Base-by-base conservation (phyloP, 2,329 filamentous ascomycete genomes). In the Beauveria varroae region DNA sequence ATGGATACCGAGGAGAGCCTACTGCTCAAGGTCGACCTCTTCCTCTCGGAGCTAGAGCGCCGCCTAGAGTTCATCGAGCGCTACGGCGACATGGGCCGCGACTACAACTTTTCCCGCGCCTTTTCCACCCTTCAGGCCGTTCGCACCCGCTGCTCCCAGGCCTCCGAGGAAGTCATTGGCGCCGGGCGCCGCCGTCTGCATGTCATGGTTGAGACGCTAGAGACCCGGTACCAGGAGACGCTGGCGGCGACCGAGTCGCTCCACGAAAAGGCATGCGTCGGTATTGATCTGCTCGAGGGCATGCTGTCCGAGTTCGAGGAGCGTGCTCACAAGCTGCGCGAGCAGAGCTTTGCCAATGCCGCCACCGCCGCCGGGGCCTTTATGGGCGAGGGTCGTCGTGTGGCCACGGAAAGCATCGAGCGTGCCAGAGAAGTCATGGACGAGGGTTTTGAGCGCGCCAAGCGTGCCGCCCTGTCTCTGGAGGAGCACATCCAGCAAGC, bases 191-290 rank as follows among this genome's bases (percentile, higher is more conserved):
- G 91, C 65, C 85, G 92, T 63, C 86, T 96, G 63, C 89, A 91
- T 65, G 85, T 98, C 62, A 87, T 98, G 78, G 91, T 99, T 40
- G 93, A 98, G 68, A 96, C 92, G 0, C 79, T 99, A 16, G 95
- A 99, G 73, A 82, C 83, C 30, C 84, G 90, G 65, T 99, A 97
- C 74, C 88, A 96, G 64, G 90, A 95, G 67, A 92, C 90, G 1
- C 76, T 99, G 65, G 87, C 84, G 18, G 90, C 89, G 2, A 91
- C 93, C 65, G 93, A 91, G 70, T 93, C 91, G 0, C 76, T 98
- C 68, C 91, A 95, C 69, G 92, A 96, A 68, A 98, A 98, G 77
- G 92, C 93, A 3, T 85, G 90, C 63, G 88, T 93, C 41, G 91
- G 92, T 5, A 88, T 99, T 65, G 87, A 90, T 63, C 77, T 98